Evolutionary conservation across 345 rosid genomes (phyloP).

Genomic region (Eucalyptus sideroxylon): DNA sequence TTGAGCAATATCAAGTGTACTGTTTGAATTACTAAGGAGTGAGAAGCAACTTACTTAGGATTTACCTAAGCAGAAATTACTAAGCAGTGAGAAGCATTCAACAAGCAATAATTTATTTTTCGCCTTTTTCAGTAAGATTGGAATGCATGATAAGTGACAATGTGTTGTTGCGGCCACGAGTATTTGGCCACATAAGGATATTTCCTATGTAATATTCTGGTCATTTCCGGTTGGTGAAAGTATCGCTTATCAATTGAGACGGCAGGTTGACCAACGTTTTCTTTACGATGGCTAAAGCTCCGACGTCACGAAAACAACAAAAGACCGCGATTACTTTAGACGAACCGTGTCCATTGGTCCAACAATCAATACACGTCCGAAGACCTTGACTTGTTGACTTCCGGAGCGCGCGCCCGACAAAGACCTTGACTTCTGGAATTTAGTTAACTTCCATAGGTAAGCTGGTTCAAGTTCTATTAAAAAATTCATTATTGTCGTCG

Average conservation of each 20-base stretch:
- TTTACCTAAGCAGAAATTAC: neutral
- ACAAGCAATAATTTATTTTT: neutral
- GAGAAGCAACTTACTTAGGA: neutral
- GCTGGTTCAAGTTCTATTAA: neutral
- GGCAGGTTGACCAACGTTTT: neutral
- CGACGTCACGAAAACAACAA: neutral
- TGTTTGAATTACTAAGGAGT: no score
- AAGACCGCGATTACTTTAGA: neutral
- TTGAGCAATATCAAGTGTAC: neutral
- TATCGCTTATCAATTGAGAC: neutral
- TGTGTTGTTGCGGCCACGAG: neutral
- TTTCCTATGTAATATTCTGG: neutral
- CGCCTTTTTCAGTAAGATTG: no score
- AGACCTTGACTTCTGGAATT: neutral
- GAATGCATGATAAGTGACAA: neutral
- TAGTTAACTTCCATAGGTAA: neutral
- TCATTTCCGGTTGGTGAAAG: neutral
- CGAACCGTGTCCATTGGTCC: neutral
- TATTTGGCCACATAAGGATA: neutral
- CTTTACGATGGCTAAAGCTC: neutral
- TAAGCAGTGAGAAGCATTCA: neutral
- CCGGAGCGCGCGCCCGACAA: neutral
- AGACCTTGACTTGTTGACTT: neutral
- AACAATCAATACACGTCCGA: neutral
- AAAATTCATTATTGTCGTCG: no score